Percentiles rank a stretch among this genome's conserved stretches.
phyloP scores from a whole-genome alignment of 768 basidiomycete genomes.

The Boletus insuetus region DNA sequence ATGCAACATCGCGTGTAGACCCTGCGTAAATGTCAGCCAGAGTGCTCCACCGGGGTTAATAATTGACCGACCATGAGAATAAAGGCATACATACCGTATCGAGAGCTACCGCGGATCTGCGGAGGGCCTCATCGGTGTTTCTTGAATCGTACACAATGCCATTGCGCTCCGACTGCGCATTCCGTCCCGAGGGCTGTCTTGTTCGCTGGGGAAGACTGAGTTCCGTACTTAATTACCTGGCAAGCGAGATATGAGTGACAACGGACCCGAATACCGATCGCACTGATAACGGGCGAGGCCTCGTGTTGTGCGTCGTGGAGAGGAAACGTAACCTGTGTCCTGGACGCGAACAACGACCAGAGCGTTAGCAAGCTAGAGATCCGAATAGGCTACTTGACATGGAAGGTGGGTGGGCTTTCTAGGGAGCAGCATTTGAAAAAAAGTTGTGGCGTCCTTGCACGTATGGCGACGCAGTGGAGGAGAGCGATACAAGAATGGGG shows the following conservation, averaged over 20 bases:
- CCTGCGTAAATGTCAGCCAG: conserved; percentile 17
- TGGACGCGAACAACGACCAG: too few species aligned
- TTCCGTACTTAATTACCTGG: conserved; percentile 1
- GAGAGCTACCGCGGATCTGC: conserved; percentile 31
- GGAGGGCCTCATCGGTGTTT: conserved; percentile 3
- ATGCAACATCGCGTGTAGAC: conserved; percentile 18
- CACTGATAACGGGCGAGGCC: conserved; percentile 1
- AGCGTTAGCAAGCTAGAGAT: too few species aligned
- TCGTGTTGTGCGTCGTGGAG: conserved; percentile 2
- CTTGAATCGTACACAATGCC: conserved; percentile 2
- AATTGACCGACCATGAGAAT: conserved; percentile 23
- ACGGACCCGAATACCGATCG: conserved; percentile 14
- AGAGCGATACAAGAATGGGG: conserved; percentile 18
- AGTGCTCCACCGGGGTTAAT: conserved; percentile 20
- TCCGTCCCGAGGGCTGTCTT: conserved; percentile 15
- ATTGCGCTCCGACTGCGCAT: conserved; percentile 1
- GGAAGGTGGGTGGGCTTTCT: too few species aligned
- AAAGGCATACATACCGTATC: conserved; percentile 18
- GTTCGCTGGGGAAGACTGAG: background rate
- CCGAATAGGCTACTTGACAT: too few species aligned
- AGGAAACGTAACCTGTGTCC: background rate
- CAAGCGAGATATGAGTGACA: background rate
- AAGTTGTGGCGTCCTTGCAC: background rate
- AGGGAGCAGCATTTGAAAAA: too few species aligned
- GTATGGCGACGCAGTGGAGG: background rate